Base-by-base conservation (phyloP, 23 red algal species). In the Gracilaria caudata region DNA sequence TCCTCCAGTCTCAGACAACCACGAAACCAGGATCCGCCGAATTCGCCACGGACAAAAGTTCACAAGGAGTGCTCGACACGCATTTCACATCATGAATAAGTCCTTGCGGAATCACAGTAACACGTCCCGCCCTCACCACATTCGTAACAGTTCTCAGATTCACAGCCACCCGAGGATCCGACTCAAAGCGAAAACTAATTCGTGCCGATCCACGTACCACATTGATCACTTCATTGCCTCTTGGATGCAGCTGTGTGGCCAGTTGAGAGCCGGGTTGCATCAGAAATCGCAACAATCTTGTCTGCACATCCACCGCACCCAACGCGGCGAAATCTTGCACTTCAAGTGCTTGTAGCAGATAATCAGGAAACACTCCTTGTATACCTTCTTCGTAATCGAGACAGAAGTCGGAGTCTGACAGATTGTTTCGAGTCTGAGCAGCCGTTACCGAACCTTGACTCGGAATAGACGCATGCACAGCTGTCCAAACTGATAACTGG, bases 101-200 rank as follows among this genome's bases (percentile, higher is more conserved):
- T 61, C 57, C 57, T 20, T 61, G 57, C 57, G 57, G 57, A 61
- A 61, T 61, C 6, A 61, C 7, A 61, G 57, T 16, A 61, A 61
- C 16, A 6, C 26, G 7, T 6, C 7, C 19, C 7, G 5, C 57
- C 57, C 57, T 6, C 5, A 61, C 57, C 57, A 61, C 57, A 61
- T 61, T 61, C 5, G 7, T 61, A 3, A 61, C 57, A 4, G n/a
- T 61, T 16, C 57, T 61, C 57, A 61, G 57, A 61, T 25, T 29
- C 20, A 29, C 26, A 3, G 57, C 57, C 57, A 61, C 5, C 5
- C 57, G 5, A 6, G 57, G 57, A 9, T 20, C 16, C 20, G 57
- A 61, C 19, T 61, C 57, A 61, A 61, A 61, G 4, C 7, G 7
- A 20, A 61, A 61, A 16, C 57, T 61, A 7, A 61, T 61, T 5